Evolutionary conservation across 116 monocot species (phyloP).

Genomic region (Phalaenopsis hybrid): DNA sequence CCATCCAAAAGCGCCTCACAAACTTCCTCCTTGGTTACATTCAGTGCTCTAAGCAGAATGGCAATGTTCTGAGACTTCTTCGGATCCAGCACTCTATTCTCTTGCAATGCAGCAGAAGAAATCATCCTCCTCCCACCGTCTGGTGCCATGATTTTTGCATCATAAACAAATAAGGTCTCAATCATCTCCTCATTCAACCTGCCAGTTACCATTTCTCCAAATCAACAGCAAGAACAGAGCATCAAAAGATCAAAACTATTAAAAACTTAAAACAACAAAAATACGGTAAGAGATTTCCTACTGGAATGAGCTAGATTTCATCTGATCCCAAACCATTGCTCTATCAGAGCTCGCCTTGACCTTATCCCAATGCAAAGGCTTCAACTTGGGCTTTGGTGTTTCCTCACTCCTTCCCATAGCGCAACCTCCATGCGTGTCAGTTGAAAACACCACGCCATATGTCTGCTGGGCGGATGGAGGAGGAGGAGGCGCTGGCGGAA

Average conservation of each 20-base stretch:
- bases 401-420: conserved; percentile 9
- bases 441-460: not conserved
- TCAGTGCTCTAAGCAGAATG: conserved; percentile 57
- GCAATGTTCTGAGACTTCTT: conserved; percentile 88
- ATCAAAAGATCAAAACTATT: not conserved
- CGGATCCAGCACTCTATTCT: conserved; percentile 60
- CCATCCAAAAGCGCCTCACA: conserved; percentile 77
- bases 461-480: conserved; percentile 18
- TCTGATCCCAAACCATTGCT: conserved; percentile 78
- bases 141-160: conserved; percentile 5
- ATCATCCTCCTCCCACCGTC: conserved; percentile 14
- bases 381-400: conserved; percentile 29
- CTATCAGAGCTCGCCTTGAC: conserved; percentile 66
- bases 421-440: not conserved
- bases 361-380: conserved; percentile 88
- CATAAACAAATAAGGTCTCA: conserved; percentile 61
- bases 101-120: conserved; percentile 9
- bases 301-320: conserved; percentile 87
- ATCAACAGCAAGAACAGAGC: not conserved
- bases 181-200: conserved; percentile 94
- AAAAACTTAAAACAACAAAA: not conserved
- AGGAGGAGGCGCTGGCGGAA: conserved; percentile 7
- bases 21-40: conserved; percentile 76
- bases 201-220: conserved; percentile 7
- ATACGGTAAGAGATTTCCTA: conserved; percentile 13